phyloP scores from a whole-genome alignment of 1,284 basidiomycete species.

The Papiliotrema fonsecae region DNA sequence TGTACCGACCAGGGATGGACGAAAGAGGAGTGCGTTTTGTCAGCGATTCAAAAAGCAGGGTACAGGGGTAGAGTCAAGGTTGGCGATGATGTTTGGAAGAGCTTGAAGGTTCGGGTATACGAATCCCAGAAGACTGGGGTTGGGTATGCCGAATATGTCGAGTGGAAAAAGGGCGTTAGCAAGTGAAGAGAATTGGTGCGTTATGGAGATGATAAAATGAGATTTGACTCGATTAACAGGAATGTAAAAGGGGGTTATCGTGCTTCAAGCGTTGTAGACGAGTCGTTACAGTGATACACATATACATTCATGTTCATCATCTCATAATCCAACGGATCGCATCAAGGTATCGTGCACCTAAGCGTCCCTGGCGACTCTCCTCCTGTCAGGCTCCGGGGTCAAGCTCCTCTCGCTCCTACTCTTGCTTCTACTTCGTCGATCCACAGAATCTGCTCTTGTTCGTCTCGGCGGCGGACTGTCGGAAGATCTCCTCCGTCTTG shows the following conservation, averaged over 20 bases:
- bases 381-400: slow-evolving; percentile 22
- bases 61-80: slow-evolving; percentile 66
- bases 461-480: slow-evolving; percentile 18
- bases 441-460: slow-evolving; percentile 4
- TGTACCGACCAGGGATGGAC: slow-evolving; percentile 90
- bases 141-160: slow-evolving; percentile 69
- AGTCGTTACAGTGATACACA: background rate
- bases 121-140: slow-evolving; percentile 71
- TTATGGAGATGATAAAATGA: background rate
- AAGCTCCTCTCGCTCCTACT: slow-evolving; percentile 26
- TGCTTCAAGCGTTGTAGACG: background rate
- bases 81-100: slow-evolving; percentile 67
- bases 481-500: slow-evolving; percentile 3
- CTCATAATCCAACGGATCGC: background rate
- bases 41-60: slow-evolving; percentile 87
- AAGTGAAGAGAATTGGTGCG: background rate
- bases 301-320: background rate
- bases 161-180: slow-evolving; percentile 53
- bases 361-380: slow-evolving; percentile 12
- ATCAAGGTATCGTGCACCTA: background rate
- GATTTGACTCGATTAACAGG: background rate
- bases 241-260: background rate
- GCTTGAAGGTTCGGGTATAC: slow-evolving; percentile 75
- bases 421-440: slow-evolving; percentile 11
- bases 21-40: slow-evolving; percentile 80